Percentiles rank a stretch among this genome's conserved stretches.
Conservation (phyloP, 1,139 yeast species). For the Blastobotrys capitulatus region DNA sequence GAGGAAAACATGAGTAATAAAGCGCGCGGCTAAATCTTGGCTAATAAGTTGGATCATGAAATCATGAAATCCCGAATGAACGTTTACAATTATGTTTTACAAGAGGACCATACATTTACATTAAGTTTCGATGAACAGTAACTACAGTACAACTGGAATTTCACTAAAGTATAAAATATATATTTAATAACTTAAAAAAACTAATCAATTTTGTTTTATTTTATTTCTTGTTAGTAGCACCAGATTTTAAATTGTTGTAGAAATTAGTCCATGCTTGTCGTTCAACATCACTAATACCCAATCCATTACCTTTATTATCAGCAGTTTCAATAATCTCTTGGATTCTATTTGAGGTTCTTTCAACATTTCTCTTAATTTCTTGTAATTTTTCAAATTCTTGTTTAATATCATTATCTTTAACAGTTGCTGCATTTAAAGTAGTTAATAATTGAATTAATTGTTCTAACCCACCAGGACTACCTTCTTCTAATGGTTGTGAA, state of each 20-base stretch:
- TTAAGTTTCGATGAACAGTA: too few species aligned
- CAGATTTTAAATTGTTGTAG: neutral
- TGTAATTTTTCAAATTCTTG: slow-evolving; percentile 45
- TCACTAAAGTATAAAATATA: too few species aligned
- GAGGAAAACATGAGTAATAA: too few species aligned
- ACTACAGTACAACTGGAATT: too few species aligned
- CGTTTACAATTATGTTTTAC: too few species aligned
- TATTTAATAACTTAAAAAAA: too few species aligned
- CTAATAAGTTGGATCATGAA: too few species aligned
- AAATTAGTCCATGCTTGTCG: slow-evolving; percentile 19
- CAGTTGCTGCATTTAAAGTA: slow-evolving; percentile 33
- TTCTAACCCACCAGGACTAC: slow-evolving; percentile 11
- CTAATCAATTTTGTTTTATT: too few species aligned
- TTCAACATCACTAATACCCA: slow-evolving; percentile 22
- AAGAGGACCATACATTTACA: too few species aligned
- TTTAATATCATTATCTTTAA: slow-evolving; percentile 45
- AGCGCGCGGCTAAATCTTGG: too few species aligned
- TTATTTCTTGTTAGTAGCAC: too few species aligned
- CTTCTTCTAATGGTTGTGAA: slow-evolving; percentile 7
- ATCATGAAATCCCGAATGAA: too few species aligned
- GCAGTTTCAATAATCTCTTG: slow-evolving; percentile 20
- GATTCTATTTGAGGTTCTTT: slow-evolving; percentile 22
- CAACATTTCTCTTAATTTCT: slow-evolving; percentile 32
- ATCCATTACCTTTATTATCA: slow-evolving; percentile 12
- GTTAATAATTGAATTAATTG: slow-evolving; percentile 30